Evolutionary conservation across 2,329 filamentous ascomycete genomes (phyloP), one percentile per base, ranked within the genome.

Genomic region (Aspergillus caelatus): DNA sequence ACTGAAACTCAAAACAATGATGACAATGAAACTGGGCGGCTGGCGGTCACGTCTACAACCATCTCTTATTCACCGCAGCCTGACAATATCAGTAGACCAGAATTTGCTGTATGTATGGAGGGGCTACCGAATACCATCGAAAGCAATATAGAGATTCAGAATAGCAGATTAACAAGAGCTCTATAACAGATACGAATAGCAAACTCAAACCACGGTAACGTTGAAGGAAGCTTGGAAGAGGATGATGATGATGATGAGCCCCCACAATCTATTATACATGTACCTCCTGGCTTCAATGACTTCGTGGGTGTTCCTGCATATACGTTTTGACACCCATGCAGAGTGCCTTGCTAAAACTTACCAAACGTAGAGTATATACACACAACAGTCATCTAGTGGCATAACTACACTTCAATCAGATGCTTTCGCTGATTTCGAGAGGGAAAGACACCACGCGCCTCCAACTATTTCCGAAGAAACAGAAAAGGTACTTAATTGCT

Each of bases 241-340:
- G n/a, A 41, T 16, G 89, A 88, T 65, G 92, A 88, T 65, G 92
- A 96, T 68, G 92, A 94, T 60, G 79, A 80, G 58, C 74, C 79
- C 69, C 90, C 93, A 28, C 86, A 92, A 59, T 97, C 94, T 1
- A 94, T 96, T 60, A 97, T 97, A 69, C 94, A 97, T 82, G 92
- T 92, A 19, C 93, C 94, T 0, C 85, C 92, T 67, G 92, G 90
- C 65, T 97, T 95, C 77, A 86, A 88, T 61, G 87, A 87, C 70
- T 96, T 95, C 86, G 92, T 95, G 77, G 74, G 86, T 75, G 48
- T 53, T 58, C 30, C 8, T n/a, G 39, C 16, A 10, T 7, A 32
- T 52, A 30, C 19, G 19, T 6, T 30, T 30, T 52, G 9, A 21
- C 16, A 19, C 30, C 28, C 9, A 10, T 21, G 28, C 28, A 21